These are phyloP conservation scores for Urostyla sp. DNA, from an alignment of 73 alveolate species.

Conservation along the genomic window DNA sequence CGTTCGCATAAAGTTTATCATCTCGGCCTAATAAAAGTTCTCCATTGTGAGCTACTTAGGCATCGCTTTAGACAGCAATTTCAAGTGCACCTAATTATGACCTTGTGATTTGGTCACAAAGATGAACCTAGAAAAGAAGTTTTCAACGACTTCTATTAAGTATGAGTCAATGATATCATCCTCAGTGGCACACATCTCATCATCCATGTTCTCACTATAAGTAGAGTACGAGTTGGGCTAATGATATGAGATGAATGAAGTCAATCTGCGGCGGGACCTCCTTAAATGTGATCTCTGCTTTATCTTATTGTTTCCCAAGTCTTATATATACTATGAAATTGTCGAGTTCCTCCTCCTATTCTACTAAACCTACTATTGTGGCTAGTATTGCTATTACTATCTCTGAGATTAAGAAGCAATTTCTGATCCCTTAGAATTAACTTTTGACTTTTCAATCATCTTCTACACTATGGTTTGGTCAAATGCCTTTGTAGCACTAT, in stretches of 20 bases:
- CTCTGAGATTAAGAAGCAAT: too few relatives aligned
- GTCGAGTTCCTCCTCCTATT: too few relatives aligned
- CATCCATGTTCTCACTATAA: too few relatives aligned
- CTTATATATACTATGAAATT: not conserved
- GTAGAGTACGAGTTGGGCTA: not conserved
- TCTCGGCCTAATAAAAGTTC: slow-evolving; percentile 9
- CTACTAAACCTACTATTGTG: too few relatives aligned
- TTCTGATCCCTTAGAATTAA: too few relatives aligned
- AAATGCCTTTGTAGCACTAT: too few relatives aligned
- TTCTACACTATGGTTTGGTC: too few relatives aligned
- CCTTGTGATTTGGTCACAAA: slow-evolving; percentile 33
- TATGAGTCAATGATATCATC: not conserved
- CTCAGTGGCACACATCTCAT: too few relatives aligned
- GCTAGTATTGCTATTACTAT: too few relatives aligned
- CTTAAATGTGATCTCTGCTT: not conserved
- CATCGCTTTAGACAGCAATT: slow-evolving; percentile 1
- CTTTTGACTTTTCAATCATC: too few relatives aligned
- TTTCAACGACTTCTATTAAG: slow-evolving; percentile 1
- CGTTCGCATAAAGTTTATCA: slow-evolving; percentile 28
- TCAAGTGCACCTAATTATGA: slow-evolving; percentile 25
- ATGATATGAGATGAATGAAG: not conserved
- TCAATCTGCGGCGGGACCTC: not conserved
- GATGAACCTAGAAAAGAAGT: slow-evolving; percentile 31
- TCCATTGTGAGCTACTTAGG: slow-evolving; percentile 8
- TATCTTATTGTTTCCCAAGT: not conserved